These are phyloP conservation scores for Maudiozyma bulderi DNA, from an alignment of 805 yeast genomes.

Conservation along the genomic window DNA sequence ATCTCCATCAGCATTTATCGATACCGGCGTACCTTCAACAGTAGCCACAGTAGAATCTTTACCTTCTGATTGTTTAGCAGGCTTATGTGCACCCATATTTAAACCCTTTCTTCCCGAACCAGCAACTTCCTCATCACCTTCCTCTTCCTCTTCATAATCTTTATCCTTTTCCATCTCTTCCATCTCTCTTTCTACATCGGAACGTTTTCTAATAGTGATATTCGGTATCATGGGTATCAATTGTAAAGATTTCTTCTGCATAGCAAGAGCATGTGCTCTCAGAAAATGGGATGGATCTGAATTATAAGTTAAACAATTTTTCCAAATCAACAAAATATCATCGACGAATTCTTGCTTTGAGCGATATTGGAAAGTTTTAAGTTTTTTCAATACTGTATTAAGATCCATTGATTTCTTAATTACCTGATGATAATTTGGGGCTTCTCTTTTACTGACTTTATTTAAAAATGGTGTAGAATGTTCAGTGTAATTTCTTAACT, in stretches of 20 bases:
- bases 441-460: constrained; percentile 94
- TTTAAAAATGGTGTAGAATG: constrained; percentile 94
- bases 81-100: constrained; percentile 29
- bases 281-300: constrained; percentile 90
- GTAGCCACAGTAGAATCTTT: constrained; percentile 1
- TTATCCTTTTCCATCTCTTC: constrained; percentile 33
- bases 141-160: constrained; percentile 29
- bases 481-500: constrained; percentile 84
- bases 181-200: constrained; percentile 63
- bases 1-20: background rate
- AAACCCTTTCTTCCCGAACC: constrained; percentile 30
- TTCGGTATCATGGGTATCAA: constrained; percentile 84
- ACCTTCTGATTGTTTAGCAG: constrained; percentile 13
- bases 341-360: constrained; percentile 89
- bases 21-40: background rate
- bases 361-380: constrained; percentile 71
- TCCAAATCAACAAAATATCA: constrained; percentile 92
- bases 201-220: constrained; percentile 61
- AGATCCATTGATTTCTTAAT: constrained; percentile 95
- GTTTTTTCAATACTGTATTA: constrained; percentile 84
- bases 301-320: constrained; percentile 83
- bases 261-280: constrained; percentile 86
- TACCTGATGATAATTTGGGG: constrained; percentile 87
- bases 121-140: constrained; percentile 24
- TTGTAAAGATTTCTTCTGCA: constrained; percentile 79